Base-by-base conservation (phyloP, 345 rosid species). In the Linum usitatissimum region DNA sequence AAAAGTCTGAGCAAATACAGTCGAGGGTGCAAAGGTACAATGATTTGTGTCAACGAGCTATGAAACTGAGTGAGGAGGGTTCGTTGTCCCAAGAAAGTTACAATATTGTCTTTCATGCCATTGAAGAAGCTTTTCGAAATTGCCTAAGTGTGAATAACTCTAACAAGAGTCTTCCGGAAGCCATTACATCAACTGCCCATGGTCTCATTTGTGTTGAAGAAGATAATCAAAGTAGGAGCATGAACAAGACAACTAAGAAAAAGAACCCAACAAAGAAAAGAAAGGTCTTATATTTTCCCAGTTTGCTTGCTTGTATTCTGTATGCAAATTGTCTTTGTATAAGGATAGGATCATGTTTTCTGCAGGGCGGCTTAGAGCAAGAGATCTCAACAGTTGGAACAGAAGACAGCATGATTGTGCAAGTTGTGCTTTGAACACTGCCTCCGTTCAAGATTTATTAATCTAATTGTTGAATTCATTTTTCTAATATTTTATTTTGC, bases 261-360 rank as follows among this genome's bases (percentile, higher is more conserved):
- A 57, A 57, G 60, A 57, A 57, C 31, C 60, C 60, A 6, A 57
- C 31, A 7, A 57, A 57, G 34, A 57, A 57, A 21, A 57, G 60
- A 57, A 57, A 57, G 60, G 60, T 57, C 15, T 34, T 34, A 34
- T 34, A 34, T 34, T 3, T 23, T 57, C 12, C 31, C 6, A 57
- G 9, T 19, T 4, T 10, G 30, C 31, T 18, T 57, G 5, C 15
- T 12, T 23, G 4, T 23, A 18, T 57, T 57, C 28, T 23, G 14
- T 57, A 19, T 23, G 12, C 31, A 30, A 13, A 1, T 30, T 14
- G 31, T 12, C 36, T 23, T 19, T 57, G 28, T 19, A 12, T 10
- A 7, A 18, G 60, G 10, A 5, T 30, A 3, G 9, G 9, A 30
- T 30, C 15, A 5, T 57, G 34, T 21, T 6, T 3, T 57, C 60